Conservation (phyloP, 1,139 yeast genomes). For the Citeromyces hawaiiensis region DNA sequence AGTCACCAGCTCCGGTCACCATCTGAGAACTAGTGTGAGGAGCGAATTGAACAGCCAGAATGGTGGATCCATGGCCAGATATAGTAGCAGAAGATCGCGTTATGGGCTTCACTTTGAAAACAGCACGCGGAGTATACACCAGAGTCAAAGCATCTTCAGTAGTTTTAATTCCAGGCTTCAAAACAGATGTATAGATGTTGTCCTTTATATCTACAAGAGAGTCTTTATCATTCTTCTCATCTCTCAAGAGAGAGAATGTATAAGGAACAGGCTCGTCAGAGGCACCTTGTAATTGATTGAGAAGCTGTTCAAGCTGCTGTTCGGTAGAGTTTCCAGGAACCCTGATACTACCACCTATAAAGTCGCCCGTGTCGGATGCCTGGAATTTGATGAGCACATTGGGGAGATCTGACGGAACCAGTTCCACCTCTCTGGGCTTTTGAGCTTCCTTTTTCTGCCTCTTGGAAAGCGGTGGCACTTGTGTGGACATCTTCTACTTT, state of each 20-base stretch:
- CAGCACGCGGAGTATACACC: conserved; percentile 89
- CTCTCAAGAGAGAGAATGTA: conserved; percentile 56
- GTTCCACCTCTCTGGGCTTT: conserved; percentile 59
- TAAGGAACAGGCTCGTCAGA: conserved; percentile 84
- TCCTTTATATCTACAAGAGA: conserved; percentile 60
- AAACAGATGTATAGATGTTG: conserved; percentile 62
- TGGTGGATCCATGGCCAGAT: conserved; percentile 91
- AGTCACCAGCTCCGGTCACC: conserved; percentile 96
- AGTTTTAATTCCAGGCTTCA: conserved; percentile 77
- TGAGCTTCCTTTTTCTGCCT: conserved; percentile 80
- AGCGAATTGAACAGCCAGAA: conserved; percentile 85
- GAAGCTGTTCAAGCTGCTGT: conserved; percentile 74
- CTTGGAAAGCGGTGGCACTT: conserved; percentile 88
- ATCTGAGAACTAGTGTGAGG: conserved; percentile 78
- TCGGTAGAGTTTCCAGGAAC: conserved; percentile 88
- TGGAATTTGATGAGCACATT: conserved; percentile 81
- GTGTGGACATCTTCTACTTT: conserved; percentile 69
- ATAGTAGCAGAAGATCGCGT: conserved; percentile 88
- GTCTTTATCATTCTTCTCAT: conserved; percentile 25
- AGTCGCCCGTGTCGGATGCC: conserved; percentile 90
- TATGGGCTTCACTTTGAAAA: conserved; percentile 84
- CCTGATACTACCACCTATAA: conserved; percentile 72
- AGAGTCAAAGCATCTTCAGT: conserved; percentile 90
- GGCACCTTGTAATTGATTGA: conserved; percentile 58
- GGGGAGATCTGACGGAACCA: conserved; percentile 71